Percentiles rank a stretch among this genome's conserved stretches.
phyloP scores from a whole-genome alignment of 169 alveolate genomes.

The Babesia bovis region DNA sequence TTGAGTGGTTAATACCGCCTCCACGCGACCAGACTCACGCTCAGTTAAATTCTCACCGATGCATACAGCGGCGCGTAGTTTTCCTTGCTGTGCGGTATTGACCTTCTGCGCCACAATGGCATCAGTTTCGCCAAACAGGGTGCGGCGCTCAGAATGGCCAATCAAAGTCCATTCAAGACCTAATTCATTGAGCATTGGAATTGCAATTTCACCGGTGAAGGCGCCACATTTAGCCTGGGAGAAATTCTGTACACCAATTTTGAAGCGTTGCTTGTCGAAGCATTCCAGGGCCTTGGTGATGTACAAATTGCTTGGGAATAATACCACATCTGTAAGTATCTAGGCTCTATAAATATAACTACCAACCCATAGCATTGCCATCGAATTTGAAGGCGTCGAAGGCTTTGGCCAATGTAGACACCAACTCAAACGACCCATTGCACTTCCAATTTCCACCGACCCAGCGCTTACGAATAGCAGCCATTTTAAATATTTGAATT shows the following conservation, averaged over 20 bases:
- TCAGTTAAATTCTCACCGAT: slow-evolving; percentile 95
- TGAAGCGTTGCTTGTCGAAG: slow-evolving; percentile 60
- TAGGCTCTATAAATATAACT: too few relatives aligned
- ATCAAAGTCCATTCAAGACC: slow-evolving; percentile 92
- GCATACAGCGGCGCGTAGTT: slow-evolving; percentile 90
- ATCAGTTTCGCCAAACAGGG: slow-evolving; percentile 91
- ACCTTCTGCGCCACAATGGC: slow-evolving; percentile 93
- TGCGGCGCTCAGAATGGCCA: slow-evolving; percentile 98
- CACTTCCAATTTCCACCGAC: slow-evolving; percentile 72
- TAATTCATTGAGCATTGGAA: slow-evolving; percentile 89
- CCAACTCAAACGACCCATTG: slow-evolving; percentile 46
- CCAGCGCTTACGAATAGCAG: slow-evolving; percentile 36
- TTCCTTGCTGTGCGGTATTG: slow-evolving; percentile 80
- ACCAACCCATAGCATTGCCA: slow-evolving; percentile 30
- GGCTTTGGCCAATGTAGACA: slow-evolving; percentile 6
- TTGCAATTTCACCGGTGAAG: slow-evolving; percentile 96
- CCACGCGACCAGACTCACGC: slow-evolving; percentile 91
- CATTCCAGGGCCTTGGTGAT: slow-evolving; percentile 12
- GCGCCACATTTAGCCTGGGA: slow-evolving; percentile 94
- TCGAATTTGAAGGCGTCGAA: slow-evolving; percentile 25
- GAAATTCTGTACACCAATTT: slow-evolving; percentile 91
- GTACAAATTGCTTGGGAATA: slow-evolving; percentile 55
- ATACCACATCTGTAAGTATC: slow-evolving; percentile 43
- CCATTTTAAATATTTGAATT: neutral
- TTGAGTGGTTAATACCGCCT: slow-evolving; percentile 89